Base-by-base conservation (phyloP, 2,329 filamentous ascomycete genomes). In the Penicillium nordicum region DNA sequence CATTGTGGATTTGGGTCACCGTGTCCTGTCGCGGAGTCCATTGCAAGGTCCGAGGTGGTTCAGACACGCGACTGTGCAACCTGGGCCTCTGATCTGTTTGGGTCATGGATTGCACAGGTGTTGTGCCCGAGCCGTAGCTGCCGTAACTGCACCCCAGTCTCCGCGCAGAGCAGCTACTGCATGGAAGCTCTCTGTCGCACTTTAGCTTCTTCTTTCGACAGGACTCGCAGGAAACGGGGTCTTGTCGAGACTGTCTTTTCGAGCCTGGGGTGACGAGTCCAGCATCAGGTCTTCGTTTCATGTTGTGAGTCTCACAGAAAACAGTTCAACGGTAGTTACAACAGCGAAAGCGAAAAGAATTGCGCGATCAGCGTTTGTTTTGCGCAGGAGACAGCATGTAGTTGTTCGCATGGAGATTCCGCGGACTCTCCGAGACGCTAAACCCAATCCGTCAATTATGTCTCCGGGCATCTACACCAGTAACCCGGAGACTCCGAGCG, bases 181-280 rank as follows among this genome's bases (percentile, higher is more conserved):
- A 84, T 12, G 81, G 81, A 14, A 75, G 69, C 44, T 75, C 75
- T 4, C 80, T 77, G 63, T 82, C 78, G 65, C 81, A 84, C 71
- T 81, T 83, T 37, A 83, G 78, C 74, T 82, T 75, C 60, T 74
- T 73, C 58, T 65, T 63, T 3, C 74, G 67, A 50, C 74, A 77
- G 9, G 68, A 74, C 12, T 71, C 69, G 47, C 74, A 77, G 0
- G 74, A 76, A 1, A 77, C 72, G 0, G 74, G 74, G 16, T 74
- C 71, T 57, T 75, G 73, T 41, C 72, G 59, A 25, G 56, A 40
- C 7, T 61, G 62, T 47, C 66, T 69, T n/a, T 51, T 55, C 2
- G 57, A 16, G 4, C 21, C 27, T 40, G 37, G 7, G 1, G 61
- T 47, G 9, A 27, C 2, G 2, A 25, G 11, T 4, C 57, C 48